Evolutionary conservation across 257 asterid genomes (phyloP).

Genomic region (Eustoma russellianum): DNA sequence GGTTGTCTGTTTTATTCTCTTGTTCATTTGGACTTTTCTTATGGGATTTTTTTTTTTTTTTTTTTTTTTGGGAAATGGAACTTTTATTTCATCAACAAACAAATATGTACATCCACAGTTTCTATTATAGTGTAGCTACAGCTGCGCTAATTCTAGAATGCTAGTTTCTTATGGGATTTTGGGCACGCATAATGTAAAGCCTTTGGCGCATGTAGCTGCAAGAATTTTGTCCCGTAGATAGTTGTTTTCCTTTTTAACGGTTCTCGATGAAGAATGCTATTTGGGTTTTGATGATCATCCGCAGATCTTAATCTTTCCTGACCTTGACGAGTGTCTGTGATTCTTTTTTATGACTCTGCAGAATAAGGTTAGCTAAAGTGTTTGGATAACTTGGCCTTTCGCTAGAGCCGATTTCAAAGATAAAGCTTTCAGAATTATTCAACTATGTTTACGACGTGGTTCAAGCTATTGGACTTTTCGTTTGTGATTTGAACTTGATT

Average conservation of each 20-base stretch:
- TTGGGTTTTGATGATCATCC: slow-evolving; percentile 44
- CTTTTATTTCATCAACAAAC: too few relatives aligned
- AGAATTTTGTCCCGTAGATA: too few relatives aligned
- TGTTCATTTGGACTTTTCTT: too few relatives aligned
- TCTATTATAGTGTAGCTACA: too few relatives aligned
- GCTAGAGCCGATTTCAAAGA: slow-evolving; percentile 5
- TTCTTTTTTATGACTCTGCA: slow-evolving; percentile 12
- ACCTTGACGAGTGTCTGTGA: slow-evolving; percentile 20
- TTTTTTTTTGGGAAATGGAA: too few relatives aligned
- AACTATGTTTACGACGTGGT: background rate
- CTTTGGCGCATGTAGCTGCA: too few relatives aligned
- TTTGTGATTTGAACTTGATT: slow-evolving; percentile 1
- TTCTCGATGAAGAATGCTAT: slow-evolving; percentile 1
- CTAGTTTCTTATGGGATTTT: too few relatives aligned
- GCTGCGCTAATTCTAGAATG: too few relatives aligned
- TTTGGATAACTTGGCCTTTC: slow-evolving; percentile 22
- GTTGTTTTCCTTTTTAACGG: background rate
- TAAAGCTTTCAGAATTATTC: slow-evolving; percentile 8
- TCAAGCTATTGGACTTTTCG: background rate
- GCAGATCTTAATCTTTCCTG: slow-evolving; percentile 20
- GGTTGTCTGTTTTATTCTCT: too few relatives aligned
- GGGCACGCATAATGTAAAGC: too few relatives aligned
- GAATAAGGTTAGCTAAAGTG: slow-evolving; percentile 26
- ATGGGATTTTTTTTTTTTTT: too few relatives aligned
- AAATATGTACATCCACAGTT: too few relatives aligned